Conservation (phyloP, 495 filamentous ascomycete species). For the Neurospora africana region DNA sequence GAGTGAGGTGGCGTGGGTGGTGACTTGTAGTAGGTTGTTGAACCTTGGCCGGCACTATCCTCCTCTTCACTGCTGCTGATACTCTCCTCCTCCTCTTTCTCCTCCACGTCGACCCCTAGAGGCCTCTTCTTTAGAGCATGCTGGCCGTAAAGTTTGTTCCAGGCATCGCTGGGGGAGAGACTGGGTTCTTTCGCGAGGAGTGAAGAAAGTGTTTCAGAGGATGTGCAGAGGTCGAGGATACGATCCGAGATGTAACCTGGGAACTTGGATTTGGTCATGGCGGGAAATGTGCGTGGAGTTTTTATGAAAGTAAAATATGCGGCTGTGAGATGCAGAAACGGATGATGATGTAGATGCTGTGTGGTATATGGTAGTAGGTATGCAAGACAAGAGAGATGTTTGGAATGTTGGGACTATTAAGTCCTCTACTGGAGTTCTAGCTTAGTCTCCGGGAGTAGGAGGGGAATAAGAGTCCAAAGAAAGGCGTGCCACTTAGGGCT, state of each 20-base stretch:
- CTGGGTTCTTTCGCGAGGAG: constrained; percentile 40
- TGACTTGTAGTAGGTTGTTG: not conserved
- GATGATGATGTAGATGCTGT: not conserved
- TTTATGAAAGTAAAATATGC: not conserved
- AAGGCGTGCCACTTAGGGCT: not conserved
- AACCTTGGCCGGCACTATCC: not conserved
- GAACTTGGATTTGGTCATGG: not conserved
- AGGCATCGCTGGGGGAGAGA: constrained; percentile 41
- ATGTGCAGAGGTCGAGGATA: constrained; percentile 34
- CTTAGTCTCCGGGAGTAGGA: not conserved
- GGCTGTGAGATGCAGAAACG: not conserved
- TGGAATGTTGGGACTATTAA: not conserved
- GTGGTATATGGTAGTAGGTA: not conserved
- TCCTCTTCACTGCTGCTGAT: not conserved
- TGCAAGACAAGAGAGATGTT: not conserved
- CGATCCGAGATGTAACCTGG: constrained; percentile 12
- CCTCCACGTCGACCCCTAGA: not conserved
- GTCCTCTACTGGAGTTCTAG: not conserved
- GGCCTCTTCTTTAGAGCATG: constrained; percentile 13
- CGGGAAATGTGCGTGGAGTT: not conserved
- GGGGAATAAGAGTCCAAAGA: not conserved
- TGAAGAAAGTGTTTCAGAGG: constrained; percentile 43
- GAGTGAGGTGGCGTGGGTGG: not conserved
- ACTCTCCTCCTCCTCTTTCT: not conserved
- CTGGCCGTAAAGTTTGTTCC: constrained; percentile 42